phyloP scores from a whole-genome alignment of 768 basidiomycete species.

The Calocybe gangraenosa region DNA sequence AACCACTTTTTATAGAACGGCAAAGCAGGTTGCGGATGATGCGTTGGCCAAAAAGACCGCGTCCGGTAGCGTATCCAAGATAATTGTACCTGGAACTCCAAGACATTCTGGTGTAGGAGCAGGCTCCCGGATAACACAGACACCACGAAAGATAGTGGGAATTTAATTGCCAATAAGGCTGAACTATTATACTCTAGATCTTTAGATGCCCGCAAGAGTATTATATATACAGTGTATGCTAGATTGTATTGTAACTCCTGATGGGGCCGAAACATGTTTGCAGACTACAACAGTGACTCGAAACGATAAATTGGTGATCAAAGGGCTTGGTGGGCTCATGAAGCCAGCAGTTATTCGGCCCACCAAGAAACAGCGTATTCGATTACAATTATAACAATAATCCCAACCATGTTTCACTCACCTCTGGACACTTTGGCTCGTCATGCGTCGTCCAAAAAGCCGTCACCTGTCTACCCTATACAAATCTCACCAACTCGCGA shows the following conservation, averaged over 20 bases:
- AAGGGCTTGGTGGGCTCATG: too few relatives aligned
- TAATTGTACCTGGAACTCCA: constrained; percentile 80
- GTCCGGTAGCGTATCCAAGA: constrained; percentile 51
- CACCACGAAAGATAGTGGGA: constrained; percentile 69
- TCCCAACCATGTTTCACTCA: constrained; percentile 32
- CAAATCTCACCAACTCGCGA: constrained; percentile 8
- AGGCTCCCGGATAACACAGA: constrained; percentile 62
- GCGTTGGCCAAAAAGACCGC: constrained; percentile 51
- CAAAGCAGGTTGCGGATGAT: constrained; percentile 60
- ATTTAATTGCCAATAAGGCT: constrained; percentile 48
- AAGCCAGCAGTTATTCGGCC: too few relatives aligned
- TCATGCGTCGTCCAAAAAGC: constrained; percentile 44
- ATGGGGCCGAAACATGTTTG: background rate
- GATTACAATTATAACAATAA: too few relatives aligned
- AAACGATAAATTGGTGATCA: constrained; percentile 3
- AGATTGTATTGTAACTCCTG: background rate
- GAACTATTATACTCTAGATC: background rate
- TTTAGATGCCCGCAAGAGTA: too few relatives aligned
- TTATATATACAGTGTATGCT: background rate
- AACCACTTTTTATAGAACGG: constrained; percentile 36
- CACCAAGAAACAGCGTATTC: too few relatives aligned
- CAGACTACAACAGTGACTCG: too few relatives aligned
- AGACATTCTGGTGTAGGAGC: constrained; percentile 65
- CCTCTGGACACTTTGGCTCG: constrained; percentile 58
- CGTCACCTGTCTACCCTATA: constrained; percentile 7